phyloP scores from a whole-genome alignment of 371 early-diverging fungal species.

The Lichtheimia ornata region DNA sequence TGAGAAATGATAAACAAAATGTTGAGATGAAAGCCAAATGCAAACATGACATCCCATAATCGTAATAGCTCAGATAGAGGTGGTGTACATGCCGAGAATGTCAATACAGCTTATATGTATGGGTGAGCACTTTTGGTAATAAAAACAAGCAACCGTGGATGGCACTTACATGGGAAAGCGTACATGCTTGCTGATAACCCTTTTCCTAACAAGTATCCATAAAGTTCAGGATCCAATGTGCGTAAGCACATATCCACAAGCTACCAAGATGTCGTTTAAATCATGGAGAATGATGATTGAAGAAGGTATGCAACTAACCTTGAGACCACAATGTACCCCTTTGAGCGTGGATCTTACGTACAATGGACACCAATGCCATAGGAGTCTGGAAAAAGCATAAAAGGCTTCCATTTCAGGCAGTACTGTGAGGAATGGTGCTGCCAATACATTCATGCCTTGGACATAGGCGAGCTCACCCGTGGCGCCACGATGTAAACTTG shows the following conservation, averaged over 20 bases:
- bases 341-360: constrained; percentile 90
- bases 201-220: constrained; percentile 72
- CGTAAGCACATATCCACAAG: constrained; percentile 82
- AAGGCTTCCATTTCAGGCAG: constrained; percentile 94
- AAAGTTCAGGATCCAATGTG: constrained; percentile 75
- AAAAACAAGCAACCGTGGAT: background rate
- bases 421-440: constrained; percentile 89
- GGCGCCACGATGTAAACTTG: constrained; percentile 2
- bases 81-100: constrained; percentile 87
- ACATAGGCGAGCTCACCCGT: constrained; percentile 76
- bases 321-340: constrained; percentile 90
- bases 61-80: constrained; percentile 81
- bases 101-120: constrained; percentile 74
- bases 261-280: constrained; percentile 27
- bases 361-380: constrained; percentile 84
- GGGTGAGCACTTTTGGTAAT: background rate
- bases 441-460: constrained; percentile 94
- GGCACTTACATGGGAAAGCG: constrained; percentile 83
- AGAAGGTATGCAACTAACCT: constrained; percentile 47
- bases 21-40: constrained; percentile 90
- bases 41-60: constrained; percentile 92
- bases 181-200: constrained; percentile 78
- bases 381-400: constrained; percentile 80
- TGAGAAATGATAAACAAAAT: constrained; percentile 88
- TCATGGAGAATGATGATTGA: background rate